These are phyloP conservation scores for Rutstroemia sydowiana DNA, from an alignment of 2,329 filamentous ascomycete species.

Conservation along the genomic window DNA sequence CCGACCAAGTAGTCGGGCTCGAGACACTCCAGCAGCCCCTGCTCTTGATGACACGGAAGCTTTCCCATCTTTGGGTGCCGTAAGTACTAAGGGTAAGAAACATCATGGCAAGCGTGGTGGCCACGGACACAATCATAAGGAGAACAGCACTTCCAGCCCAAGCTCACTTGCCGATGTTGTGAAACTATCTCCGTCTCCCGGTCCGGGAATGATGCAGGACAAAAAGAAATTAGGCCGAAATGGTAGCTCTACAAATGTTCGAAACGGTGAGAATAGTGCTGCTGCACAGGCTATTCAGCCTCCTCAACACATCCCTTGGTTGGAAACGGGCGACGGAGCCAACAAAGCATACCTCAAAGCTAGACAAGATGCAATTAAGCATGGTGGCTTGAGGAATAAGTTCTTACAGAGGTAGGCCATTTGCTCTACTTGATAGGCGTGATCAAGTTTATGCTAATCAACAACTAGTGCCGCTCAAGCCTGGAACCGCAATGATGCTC, in stretches of 20 bases:
- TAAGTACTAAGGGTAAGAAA: constrained; percentile 73
- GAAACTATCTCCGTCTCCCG: constrained; percentile 87
- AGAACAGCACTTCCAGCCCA: constrained; percentile 53
- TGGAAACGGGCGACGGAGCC: constrained; percentile 83
- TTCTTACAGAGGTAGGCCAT: constrained; percentile 76
- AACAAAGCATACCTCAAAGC: constrained; percentile 95
- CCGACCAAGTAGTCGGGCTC: constrained; percentile 69
- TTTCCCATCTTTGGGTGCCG: constrained; percentile 82
- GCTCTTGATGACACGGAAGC: constrained; percentile 91
- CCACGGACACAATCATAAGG: constrained; percentile 64
- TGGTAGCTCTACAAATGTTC: constrained; percentile 56
- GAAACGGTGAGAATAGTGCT: constrained; percentile 68
- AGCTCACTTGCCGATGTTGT: constrained; percentile 89
- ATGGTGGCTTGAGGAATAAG: constrained; percentile 92
- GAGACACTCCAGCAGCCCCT: constrained; percentile 58
- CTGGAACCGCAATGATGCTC: constrained; percentile 96
- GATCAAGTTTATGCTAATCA: constrained; percentile 13
- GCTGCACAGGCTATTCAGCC: constrained; percentile 77
- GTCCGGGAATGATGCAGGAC: constrained; percentile 51
- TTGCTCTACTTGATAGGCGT: neutral
- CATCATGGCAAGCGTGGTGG: constrained; percentile 87
- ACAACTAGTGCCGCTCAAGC: constrained; percentile 77
- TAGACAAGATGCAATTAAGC: constrained; percentile 91
- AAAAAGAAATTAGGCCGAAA: constrained; percentile 54
- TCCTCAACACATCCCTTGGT: constrained; percentile 91